Evolutionary conservation across 169 alveolate genomes (phyloP).

Genomic region (Eimeria zaria): DNA sequence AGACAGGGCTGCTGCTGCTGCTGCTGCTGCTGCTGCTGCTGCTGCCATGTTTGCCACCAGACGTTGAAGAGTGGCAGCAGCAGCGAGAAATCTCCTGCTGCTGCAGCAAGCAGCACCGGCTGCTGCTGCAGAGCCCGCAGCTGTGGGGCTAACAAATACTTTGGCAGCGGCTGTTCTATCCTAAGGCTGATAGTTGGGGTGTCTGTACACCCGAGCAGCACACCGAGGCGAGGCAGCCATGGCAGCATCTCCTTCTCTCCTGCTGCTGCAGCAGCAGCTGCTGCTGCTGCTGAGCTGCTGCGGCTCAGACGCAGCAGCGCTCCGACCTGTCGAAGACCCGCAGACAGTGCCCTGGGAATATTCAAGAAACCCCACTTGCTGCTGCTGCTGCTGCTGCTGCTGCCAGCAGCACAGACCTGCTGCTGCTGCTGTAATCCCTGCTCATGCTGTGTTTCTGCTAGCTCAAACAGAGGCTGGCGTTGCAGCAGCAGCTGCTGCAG

Average conservation of each 20-base stretch:
- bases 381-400: conserved; percentile 44
- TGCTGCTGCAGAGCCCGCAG: conserved; percentile 60
- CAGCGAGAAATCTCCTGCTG: conserved; percentile 34
- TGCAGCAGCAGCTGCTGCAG: conserved; percentile 46
- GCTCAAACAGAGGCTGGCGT: conserved; percentile 22
- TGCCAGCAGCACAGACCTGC: background rate
- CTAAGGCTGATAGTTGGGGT: conserved; percentile 17
- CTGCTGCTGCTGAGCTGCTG: conserved; percentile 6
- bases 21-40: conserved; percentile 62
- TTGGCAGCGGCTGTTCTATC: background rate
- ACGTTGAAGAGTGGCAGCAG: conserved; percentile 25
- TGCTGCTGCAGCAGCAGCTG: conserved; percentile 25
- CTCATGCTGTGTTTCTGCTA: background rate
- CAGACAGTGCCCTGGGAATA: conserved; percentile 10
- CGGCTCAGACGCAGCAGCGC: conserved; percentile 23
- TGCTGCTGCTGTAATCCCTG: background rate
- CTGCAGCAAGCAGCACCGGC: conserved; percentile 62
- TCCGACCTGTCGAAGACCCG: conserved; percentile 15
- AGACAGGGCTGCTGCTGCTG: conserved; percentile 24
- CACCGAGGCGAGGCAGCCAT: background rate
- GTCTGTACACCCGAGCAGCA: conserved; percentile 48
- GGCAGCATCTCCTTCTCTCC: background rate
- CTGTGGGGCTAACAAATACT: conserved; percentile 17
- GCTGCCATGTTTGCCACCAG: conserved; percentile 30
- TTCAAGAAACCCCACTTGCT: conserved; percentile 12